Base-by-base conservation (phyloP, 2,329 filamentous ascomycete species). In the Thermomyces lanuginosus region DNA sequence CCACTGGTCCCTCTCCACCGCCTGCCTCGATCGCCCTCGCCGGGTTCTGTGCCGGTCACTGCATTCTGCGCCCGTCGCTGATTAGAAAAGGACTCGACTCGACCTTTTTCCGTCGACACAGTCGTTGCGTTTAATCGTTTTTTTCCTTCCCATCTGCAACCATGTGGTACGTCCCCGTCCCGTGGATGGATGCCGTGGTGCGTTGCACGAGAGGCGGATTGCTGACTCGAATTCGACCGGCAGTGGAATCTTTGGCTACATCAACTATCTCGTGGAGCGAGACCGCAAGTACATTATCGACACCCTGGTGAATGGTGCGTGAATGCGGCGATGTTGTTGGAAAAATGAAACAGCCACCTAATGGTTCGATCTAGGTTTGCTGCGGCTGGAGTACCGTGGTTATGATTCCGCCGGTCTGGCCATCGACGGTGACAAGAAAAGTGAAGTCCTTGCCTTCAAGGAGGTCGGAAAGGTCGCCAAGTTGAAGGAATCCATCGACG, bases 221-320 rank as follows among this genome's bases (percentile, higher is more conserved):
- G 16, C 39, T 45, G 9, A 44, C 38, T 17, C 15, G 13, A 13
- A 13, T 16, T 16, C 5, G 21, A 13, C 12, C 6, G 17, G 8
- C 17, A 54, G 50, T 48, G 50, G 50, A 34, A 54, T 54, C 27
- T 34, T 95, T 64, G 86, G 86, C 48, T 95, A 95, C 69, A 81
- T 95, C 66, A 95, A 95, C 67, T 95, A 95, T 63, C 66, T 95
- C 56, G 83, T 95, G 55, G 89, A 95, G 70, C 93, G 92, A 72
- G 86, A 95, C 65, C 74, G 89, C 57, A 84, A 81, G 61, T 91
- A 78, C 63, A 92, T 95, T 56, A 69, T 95, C 52, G 76, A 93
- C 55, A 95, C 86, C 37, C 69, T 98, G 44, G 78, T 93, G 57
- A 93, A 95, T 65, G 86, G 83, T 83, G 60, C 58, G 75, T 62